Base-by-base conservation (phyloP, 768 basidiomycete genomes). In the Sistotremastrum niveocremeum region DNA sequence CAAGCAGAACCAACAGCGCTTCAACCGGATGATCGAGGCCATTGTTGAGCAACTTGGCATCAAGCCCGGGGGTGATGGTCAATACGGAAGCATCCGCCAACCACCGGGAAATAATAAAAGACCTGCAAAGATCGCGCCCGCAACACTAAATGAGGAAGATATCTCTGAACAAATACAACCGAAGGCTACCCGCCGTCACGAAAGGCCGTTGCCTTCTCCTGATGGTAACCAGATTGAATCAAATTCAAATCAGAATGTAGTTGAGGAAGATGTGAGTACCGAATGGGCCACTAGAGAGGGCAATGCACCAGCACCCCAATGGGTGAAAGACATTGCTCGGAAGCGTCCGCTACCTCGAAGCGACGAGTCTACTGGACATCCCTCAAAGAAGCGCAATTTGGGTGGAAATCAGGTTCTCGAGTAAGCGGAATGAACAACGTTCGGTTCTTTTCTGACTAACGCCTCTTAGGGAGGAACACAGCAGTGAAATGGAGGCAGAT, bases 41-140 rank as follows among this genome's bases (percentile, higher is more conserved):
- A 77, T 86, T 8, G 83, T 88, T 1, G 77, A 76, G 30, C 70
- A 78, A 57, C 83, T 76, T 57, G 81, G 78, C 53, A 79, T 82
- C 2, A 61, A 61, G 1, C 73, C 69, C 6, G 84, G 83, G 28
- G 81, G 83, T 60, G 84, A 86, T 56, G 84, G 84, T 0, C 84
- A 86, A 49, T 85, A 84, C 52, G 84, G 83, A 32, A 87, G 84
- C 50, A 80, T 87, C 31, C 80, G 85, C 7, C 73, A 79, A 54
- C 65, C 79, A 0, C 84, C 85, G 53, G 79, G 77, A 54, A 84
- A 79, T 56, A 65, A 68, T 3, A 85, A 74, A 56, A 70, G 69
- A n/a, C 49, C 58, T 5, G 65, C 75, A 46, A 77, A 70, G 60
- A 78, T 45, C 5, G n/a, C 7, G 3, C 20, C 20, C 20, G 20